Base-by-base conservation (phyloP, 306 rosid species). In the Quercus gilva region DNA sequence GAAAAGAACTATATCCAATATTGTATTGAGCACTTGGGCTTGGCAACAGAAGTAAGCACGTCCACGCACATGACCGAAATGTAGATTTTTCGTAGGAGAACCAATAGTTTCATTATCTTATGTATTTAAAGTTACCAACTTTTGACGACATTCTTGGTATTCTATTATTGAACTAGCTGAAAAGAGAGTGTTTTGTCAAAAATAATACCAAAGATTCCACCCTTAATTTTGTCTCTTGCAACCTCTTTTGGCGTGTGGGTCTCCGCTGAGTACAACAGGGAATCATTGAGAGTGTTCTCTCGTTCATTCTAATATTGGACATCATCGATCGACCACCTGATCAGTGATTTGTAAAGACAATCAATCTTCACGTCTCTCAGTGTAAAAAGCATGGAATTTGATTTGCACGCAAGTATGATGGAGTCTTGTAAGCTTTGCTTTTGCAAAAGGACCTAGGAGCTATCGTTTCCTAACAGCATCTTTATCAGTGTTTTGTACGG, bases 41-140 rank as follows among this genome's bases (percentile, higher is more conserved):
- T 45, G 6, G 73, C 17, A 57, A 55, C 45, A 68, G 53, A 25
- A 28, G 19, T 21, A 26, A 56, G 58, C 84, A 76, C 75, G 74
- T 74, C 71, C 74, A 0, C 55, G 64, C 89, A 86, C 86, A 76
- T 83, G 85, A 78, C 68, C 83, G 76, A 77, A 11, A 28, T 53
- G 74, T 33, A 26, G 69, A 41, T 41, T 41, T 37, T 41, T 7
- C 12, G 45, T 41, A 8, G 8, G 45, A 8, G 11, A 41, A 8
- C 45, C 45, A 41, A 41, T 41, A 41, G 45, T 41, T 41, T 41
- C 45, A 41, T 41, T 41, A 8, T 41, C 45, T 41, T 41, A 41
- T 41, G 12, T 11, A 41, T 41, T 8, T 63, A 28, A 63, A 28
- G 69, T 28, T 12, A 31, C 15, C 18, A 67, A 14, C 75, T 69